These are phyloP conservation scores for Phytophthora hibernalis DNA, from an alignment of 352 stramenopile genomes.

Conservation along the genomic window DNA sequence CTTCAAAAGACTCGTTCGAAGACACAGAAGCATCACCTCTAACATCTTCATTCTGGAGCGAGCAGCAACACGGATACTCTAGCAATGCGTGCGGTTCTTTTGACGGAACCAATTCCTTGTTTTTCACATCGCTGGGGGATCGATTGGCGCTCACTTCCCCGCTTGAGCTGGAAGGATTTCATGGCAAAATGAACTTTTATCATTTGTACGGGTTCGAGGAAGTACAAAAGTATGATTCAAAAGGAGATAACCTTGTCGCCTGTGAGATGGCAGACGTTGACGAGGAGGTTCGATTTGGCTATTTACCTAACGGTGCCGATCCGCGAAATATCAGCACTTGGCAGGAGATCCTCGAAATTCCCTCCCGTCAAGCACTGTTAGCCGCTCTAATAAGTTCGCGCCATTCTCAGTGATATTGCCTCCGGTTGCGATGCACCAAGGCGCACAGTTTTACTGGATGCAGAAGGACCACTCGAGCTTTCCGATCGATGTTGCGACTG, in stretches of 20 bases:
- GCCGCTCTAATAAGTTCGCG: slow-evolving; percentile 6
- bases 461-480: slow-evolving; percentile 80
- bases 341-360: slow-evolving; percentile 45
- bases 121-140: slow-evolving; percentile 70
- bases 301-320: slow-evolving; percentile 39
- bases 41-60: slow-evolving; percentile 54
- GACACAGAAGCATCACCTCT: slow-evolving; percentile 13
- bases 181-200: slow-evolving; percentile 70
- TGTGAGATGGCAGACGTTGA: slow-evolving; percentile 57
- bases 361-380: neutral
- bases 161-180: slow-evolving; percentile 57
- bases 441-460: slow-evolving; percentile 63
- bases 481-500: slow-evolving; percentile 48
- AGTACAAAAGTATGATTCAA: slow-evolving; percentile 52
- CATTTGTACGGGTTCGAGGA: slow-evolving; percentile 63
- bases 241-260: slow-evolving; percentile 64
- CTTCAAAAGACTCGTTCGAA: slow-evolving; percentile 75
- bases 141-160: slow-evolving; percentile 55
- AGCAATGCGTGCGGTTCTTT: slow-evolving; percentile 57
- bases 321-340: slow-evolving; percentile 55
- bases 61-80: slow-evolving; percentile 62
- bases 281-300: slow-evolving; percentile 68
- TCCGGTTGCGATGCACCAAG: slow-evolving; percentile 46
- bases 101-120: slow-evolving; percentile 54
- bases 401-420: slow-evolving; percentile 51